phyloP scores from a whole-genome alignment of 495 filamentous ascomycete species.

The Monascus purpureus region DNA sequence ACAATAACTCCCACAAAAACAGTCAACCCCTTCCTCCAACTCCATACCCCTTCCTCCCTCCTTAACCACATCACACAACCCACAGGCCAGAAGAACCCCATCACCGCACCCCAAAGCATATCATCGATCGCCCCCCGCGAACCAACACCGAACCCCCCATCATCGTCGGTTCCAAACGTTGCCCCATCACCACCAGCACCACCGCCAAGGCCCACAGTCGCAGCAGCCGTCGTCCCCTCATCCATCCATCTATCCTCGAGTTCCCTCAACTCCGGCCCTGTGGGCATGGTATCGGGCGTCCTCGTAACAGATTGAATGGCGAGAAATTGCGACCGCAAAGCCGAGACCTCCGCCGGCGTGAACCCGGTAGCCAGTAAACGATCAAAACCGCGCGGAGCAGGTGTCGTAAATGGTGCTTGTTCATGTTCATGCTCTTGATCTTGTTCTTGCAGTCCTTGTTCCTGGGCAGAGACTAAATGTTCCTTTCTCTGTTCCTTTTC shows the following conservation, averaged over 20 bases:
- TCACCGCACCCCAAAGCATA: conserved; percentile 73
- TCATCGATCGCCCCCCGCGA: conserved; percentile 53
- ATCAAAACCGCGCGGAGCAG: conserved; percentile 79
- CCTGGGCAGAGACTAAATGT: neutral
- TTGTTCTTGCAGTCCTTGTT: neutral
- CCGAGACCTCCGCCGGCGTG: conserved; percentile 62
- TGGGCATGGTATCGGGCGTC: conserved; percentile 77
- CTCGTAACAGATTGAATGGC: conserved; percentile 60
- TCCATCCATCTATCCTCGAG: conserved; percentile 94
- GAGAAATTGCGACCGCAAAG: conserved; percentile 73
- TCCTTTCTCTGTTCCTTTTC: neutral
- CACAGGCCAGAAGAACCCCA: conserved; percentile 90
- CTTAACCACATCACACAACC: conserved; percentile 73
- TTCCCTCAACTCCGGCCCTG: conserved; percentile 39
- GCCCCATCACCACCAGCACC: conserved; percentile 21
- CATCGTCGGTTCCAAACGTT: conserved; percentile 37
- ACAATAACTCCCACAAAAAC: conserved; percentile 68
- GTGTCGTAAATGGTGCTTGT: conserved; percentile 27
- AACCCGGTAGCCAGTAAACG: conserved; percentile 69
- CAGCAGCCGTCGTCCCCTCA: conserved; percentile 38
- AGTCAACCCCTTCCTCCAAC: conserved; percentile 64
- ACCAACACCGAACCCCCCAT: conserved; percentile 29
- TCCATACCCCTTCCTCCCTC: conserved; percentile 82
- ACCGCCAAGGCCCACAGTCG: conserved; percentile 16
- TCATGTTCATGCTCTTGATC: conserved; percentile 4